Conservation (phyloP, 2,329 filamentous ascomycete genomes). For the Tolypocladium sp. region DNA sequence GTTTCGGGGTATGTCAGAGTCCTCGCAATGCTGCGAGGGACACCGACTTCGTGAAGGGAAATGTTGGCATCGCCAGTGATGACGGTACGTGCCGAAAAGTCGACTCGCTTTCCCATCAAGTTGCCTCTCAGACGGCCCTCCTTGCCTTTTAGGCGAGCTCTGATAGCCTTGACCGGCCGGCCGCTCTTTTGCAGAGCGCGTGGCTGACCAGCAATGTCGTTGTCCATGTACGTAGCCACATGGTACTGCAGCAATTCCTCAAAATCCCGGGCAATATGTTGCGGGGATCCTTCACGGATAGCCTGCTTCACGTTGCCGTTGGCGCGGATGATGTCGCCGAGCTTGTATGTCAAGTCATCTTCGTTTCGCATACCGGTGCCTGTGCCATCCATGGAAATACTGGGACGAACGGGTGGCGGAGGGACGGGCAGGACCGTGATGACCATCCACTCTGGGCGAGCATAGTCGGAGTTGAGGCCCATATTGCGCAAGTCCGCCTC, state of each 20-base stretch:
- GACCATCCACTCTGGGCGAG: constrained; percentile 97
- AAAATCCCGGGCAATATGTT: constrained; percentile 86
- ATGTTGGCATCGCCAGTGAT: constrained; percentile 98
- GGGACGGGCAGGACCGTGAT: constrained; percentile 91
- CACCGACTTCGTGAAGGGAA: constrained; percentile 93
- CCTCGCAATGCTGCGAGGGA: constrained; percentile 84
- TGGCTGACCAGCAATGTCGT: constrained; percentile 92
- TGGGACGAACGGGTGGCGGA: constrained; percentile 89
- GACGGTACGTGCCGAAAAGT: constrained; percentile 98
- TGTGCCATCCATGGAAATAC: constrained; percentile 93
- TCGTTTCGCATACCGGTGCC: constrained; percentile 89
- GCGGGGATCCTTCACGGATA: constrained; percentile 82
- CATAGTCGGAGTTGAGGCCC: constrained; percentile 89
- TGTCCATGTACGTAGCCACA: constrained; percentile 99
- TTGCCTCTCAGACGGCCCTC: constrained; percentile 96
- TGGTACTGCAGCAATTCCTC: constrained; percentile 92
- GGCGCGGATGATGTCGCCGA: constrained; percentile 95
- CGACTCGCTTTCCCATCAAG: constrained; percentile 98
- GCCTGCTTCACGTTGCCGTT: constrained; percentile 92
- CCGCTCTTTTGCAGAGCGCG: constrained; percentile 96
- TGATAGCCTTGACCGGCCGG: constrained; percentile 91
- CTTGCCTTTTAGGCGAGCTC: constrained; percentile 96
- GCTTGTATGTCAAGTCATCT: constrained; percentile 98
- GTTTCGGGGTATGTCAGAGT: constrained; percentile 95
- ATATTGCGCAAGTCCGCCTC: constrained; percentile 77